Conservation (phyloP, 2,329 filamentous ascomycete genomes). For the Cytospora leucostoma region DNA sequence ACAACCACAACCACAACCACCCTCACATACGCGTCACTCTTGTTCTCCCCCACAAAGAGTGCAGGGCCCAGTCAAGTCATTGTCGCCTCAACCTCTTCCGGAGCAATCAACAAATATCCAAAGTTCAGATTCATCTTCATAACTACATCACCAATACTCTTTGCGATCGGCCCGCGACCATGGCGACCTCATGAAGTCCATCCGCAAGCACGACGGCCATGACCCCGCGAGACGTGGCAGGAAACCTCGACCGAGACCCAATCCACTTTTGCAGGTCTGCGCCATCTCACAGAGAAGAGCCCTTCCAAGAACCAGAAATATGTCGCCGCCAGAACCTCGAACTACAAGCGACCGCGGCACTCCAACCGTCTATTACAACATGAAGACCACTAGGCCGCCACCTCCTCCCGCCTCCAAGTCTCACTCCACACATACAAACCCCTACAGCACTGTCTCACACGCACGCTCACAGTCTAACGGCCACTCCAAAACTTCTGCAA, state of each 20-base stretch:
- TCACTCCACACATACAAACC: conserved; percentile 31
- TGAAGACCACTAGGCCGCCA: conserved; percentile 48
- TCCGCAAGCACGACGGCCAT: conserved; percentile 20
- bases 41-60: no score
- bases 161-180: conserved; percentile 12
- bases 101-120: not conserved
- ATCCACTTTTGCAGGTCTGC: conserved; percentile 14
- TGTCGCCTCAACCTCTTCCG: not conserved
- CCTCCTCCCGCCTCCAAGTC: conserved; percentile 39
- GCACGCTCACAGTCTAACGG: conserved; percentile 44
- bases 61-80: no score
- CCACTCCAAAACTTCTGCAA: conserved; percentile 44
- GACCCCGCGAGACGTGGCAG: conserved; percentile 16
- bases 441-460: conserved; percentile 35
- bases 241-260: conserved; percentile 17
- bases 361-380: conserved; percentile 44
- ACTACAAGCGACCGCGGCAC: conserved; percentile 33
- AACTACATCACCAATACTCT: not conserved
- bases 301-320: conserved; percentile 7
- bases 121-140: not conserved
- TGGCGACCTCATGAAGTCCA: conserved; percentile 20
- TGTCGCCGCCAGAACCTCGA: conserved; percentile 35
- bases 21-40: not conserved
- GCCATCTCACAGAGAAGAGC: not conserved
- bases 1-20: not conserved